Percentiles rank a stretch among this genome's conserved stretches.
Evolutionary conservation across 768 basidiomycete genomes (phyloP).

Genomic region (Mycena leptocephala): DNA sequence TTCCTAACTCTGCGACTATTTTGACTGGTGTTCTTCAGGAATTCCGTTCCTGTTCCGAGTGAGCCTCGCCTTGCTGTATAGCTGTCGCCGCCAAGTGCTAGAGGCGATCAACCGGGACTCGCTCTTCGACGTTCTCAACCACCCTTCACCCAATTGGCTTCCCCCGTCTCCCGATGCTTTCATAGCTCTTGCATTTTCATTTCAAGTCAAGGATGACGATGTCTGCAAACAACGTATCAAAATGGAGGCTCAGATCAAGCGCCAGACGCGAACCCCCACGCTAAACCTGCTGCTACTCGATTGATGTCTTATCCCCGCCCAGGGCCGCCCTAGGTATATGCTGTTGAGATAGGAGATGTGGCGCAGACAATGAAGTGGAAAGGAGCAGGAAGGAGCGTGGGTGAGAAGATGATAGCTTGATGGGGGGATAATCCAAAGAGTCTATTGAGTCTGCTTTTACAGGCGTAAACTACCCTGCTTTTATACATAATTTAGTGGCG

Average conservation of each 20-base stretch:
- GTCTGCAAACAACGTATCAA: constrained; percentile 82
- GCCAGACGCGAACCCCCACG: constrained; percentile 64
- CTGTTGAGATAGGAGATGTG: no score
- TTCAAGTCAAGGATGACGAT: constrained; percentile 88
- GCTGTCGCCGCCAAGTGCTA: constrained; percentile 73
- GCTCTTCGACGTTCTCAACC: constrained; percentile 65
- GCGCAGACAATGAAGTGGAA: no score
- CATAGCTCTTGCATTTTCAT: constrained; percentile 70
- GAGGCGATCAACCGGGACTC: constrained; percentile 64
- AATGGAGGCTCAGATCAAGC: constrained; percentile 80
- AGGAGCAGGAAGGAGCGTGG: no score
- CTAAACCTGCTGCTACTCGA: constrained; percentile 40
- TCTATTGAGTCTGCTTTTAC: no score
- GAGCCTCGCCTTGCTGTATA: constrained; percentile 75
- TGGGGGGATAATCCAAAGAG: no score
- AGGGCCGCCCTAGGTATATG: constrained; percentile 10
- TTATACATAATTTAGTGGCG: no score
- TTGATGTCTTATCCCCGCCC: constrained; percentile 46
- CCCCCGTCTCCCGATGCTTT: constrained; percentile 76
- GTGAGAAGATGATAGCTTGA: no score
- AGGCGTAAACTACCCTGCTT: no score
- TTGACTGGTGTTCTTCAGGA: constrained; percentile 60
- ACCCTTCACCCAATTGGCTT: constrained; percentile 67
- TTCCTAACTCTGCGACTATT: not conserved
- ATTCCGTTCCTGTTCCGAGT: constrained; percentile 83